Conservation (phyloP, 2,329 filamentous ascomycete species). For the Trichoderma gracile region DNA sequence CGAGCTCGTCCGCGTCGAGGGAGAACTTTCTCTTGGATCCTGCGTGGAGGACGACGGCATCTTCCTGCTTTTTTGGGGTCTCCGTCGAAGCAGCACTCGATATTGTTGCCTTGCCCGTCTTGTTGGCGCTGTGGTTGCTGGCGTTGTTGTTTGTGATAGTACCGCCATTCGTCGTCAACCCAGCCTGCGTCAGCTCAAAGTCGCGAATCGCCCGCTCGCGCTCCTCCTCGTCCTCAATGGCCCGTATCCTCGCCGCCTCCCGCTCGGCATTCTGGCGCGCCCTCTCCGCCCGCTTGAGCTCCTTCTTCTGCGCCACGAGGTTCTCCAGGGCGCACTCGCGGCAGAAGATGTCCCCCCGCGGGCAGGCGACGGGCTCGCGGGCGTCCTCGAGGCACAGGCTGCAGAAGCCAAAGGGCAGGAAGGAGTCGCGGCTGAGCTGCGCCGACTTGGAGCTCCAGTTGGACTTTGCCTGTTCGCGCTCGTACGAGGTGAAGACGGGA, state of each 20-base stretch:
- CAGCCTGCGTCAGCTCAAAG: constrained; percentile 84
- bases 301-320: constrained; percentile 86
- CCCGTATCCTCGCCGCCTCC: constrained; percentile 62
- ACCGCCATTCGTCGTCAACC: constrained; percentile 43
- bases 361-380: constrained; percentile 79
- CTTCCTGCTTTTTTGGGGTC: neutral
- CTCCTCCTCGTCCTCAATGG: constrained; percentile 67
- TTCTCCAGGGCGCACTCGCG: constrained; percentile 90
- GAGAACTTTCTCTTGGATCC: constrained; percentile 69
- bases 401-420: constrained; percentile 88
- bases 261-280: constrained; percentile 60
- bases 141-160: no score
- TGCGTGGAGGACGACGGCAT: constrained; percentile 24
- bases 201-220: constrained; percentile 70
- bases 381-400: constrained; percentile 81
- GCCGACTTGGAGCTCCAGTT: constrained; percentile 81
- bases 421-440: constrained; percentile 86
- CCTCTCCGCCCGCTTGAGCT: constrained; percentile 79
- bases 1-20: constrained; percentile 74
- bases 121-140: constrained; percentile 27
- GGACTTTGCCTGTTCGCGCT: constrained; percentile 77
- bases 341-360: constrained; percentile 87
- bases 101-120: constrained; percentile 40
- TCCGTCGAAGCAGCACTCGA: constrained; percentile 27
- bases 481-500: constrained; percentile 90